Evolutionary conservation across 495 filamentous ascomycete genomes (phyloP), one percentile per base, ranked within the genome.

Genomic region (Neurospora sp.): DNA sequence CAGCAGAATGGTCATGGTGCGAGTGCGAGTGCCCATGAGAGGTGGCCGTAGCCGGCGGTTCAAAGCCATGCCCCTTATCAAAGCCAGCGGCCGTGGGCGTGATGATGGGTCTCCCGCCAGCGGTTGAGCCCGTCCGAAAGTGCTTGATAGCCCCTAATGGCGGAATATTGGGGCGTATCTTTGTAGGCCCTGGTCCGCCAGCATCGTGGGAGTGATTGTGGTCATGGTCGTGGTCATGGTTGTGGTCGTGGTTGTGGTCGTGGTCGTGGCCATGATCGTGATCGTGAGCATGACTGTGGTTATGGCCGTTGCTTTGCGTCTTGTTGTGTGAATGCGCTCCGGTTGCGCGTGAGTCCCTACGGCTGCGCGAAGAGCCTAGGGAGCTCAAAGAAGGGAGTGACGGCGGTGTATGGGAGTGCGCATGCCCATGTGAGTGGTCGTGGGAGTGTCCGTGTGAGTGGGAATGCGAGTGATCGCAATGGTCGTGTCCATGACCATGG

Each of bases 381-480:
- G 76, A 75, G 14, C 70, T 72, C 5, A 81, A 66, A 1, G 79
- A 79, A 4, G 77, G 48, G 35, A 66, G 6, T 6, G 54, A 81
- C 39, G 78, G 74, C 39, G 82, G 80, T 71, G 81, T 78, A 73
- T 81, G 81, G 20, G 80, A 77, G 54, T 80, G 78, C 3, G 76
- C 75, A 39, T 79, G 79, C 27, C 80, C 76, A 42, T 80, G 79
- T 2, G 80, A 79, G 70, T 82, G 82, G 0, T 81, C 82, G 73
- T 85, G 81, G 5, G 80, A 78, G 75, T 82, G 73, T 7, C 5
- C 35, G 79, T 84, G 83, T 1, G 84, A 80, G 69, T 84, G 79
- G 1, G 81, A 79, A 35, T 82, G 80, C 7, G 81, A 77, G 59
- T 83, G 79, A 1, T 79, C 77, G 54, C 82, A 80, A 2, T 80